Conservation (phyloP, 106 monocot species). For the Agapanthus africanus region DNA sequence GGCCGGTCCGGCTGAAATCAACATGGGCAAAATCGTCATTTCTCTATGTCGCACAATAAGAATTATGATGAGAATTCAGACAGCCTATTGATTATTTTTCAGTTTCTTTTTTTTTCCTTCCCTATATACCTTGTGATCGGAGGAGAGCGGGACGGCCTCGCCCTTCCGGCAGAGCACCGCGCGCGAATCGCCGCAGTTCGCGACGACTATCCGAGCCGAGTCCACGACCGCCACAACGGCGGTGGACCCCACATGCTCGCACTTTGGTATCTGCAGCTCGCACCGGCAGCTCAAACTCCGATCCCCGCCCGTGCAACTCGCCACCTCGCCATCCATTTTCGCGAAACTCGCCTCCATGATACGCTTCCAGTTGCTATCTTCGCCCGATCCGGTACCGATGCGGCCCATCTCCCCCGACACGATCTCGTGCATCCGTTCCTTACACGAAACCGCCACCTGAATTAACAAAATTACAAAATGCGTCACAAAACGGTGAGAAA, state of each 20-base stretch:
- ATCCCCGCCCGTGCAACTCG: neutral
- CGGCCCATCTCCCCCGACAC: slow-evolving; percentile 47
- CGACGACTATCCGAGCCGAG: slow-evolving; percentile 31
- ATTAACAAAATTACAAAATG: neutral
- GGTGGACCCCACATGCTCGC: slow-evolving; percentile 79
- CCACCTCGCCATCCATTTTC: slow-evolving; percentile 53
- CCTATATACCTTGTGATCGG: slow-evolving; percentile 77
- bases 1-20: slow-evolving; percentile 56
- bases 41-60: too few species aligned
- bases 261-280: slow-evolving; percentile 53
- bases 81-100: too few species aligned
- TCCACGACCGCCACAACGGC: slow-evolving; percentile 59
- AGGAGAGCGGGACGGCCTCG: slow-evolving; percentile 48
- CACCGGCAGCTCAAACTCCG: slow-evolving; percentile 44
- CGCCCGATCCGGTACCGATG: neutral
- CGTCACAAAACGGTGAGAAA: too few species aligned
- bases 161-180: slow-evolving; percentile 74
- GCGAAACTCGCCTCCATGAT: slow-evolving; percentile 65
- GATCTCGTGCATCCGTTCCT: slow-evolving; percentile 75
- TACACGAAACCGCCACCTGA: slow-evolving; percentile 74
- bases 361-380: slow-evolving; percentile 18
- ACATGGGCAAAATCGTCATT: too few species aligned
- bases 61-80: too few species aligned
- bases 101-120: too few species aligned
- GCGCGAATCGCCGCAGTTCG: slow-evolving; percentile 85